These are phyloP conservation scores for Melaleuca alternifolia DNA, from an alignment of 345 rosid genomes.

Conservation along the genomic window DNA sequence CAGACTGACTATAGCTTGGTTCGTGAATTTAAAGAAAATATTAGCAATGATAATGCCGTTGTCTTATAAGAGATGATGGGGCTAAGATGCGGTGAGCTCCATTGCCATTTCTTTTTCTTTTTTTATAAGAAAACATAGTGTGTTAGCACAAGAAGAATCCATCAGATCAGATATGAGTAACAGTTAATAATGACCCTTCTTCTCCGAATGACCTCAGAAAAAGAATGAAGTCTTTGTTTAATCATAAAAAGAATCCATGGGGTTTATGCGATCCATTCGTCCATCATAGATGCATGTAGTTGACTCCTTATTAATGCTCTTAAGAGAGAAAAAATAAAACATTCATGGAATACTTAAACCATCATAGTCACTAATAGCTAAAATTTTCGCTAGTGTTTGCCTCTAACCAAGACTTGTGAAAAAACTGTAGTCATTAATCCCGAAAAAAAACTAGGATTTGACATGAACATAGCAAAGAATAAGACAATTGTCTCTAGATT, in stretches of 20 bases:
- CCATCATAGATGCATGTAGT: no score
- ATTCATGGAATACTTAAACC: no score
- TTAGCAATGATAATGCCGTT: background rate
- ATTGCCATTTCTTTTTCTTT: background rate
- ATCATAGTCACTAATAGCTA: no score
- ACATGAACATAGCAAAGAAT: background rate
- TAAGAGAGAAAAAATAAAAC: no score
- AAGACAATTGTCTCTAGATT: background rate
- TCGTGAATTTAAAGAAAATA: background rate
- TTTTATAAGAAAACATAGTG: background rate
- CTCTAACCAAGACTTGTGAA: background rate
- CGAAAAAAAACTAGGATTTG: background rate
- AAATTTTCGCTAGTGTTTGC: no score
- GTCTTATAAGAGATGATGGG: background rate
- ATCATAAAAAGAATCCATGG: no score
- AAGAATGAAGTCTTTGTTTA: background rate
- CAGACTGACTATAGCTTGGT: no score
- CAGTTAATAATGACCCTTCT: background rate
- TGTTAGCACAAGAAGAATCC: background rate
- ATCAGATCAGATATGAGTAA: background rate
- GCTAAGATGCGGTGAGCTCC: background rate
- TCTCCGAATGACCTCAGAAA: background rate
- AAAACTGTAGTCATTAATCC: background rate
- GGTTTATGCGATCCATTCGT: no score
- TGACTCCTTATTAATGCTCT: no score